These are phyloP conservation scores for Chrysanthemum lavandulifolium DNA, from an alignment of 129 eudicot species.

Conservation along the genomic window DNA sequence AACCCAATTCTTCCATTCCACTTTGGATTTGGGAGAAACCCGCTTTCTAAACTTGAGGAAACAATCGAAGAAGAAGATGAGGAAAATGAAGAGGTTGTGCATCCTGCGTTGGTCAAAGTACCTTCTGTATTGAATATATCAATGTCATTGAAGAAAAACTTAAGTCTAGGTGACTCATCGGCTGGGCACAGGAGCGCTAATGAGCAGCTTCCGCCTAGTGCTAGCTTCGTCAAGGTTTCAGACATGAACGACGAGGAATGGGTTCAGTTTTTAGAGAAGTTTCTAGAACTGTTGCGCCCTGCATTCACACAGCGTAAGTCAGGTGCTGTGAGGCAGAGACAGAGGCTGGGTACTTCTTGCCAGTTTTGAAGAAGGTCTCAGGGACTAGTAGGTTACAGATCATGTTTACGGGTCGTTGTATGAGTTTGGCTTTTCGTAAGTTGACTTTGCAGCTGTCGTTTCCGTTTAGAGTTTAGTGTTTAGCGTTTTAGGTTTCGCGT, in stretches of 20 bases:
- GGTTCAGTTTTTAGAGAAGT: slow-evolving; percentile 71
- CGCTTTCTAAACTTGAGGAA: slow-evolving; percentile 75
- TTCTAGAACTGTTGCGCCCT: slow-evolving; percentile 57
- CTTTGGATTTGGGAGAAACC: slow-evolving; percentile 50
- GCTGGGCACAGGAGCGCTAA: slow-evolving; percentile 83
- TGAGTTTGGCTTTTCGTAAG: slow-evolving; percentile 39
- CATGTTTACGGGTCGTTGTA: slow-evolving; percentile 21
- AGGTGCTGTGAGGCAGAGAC: slow-evolving; percentile 57
- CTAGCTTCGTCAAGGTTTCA: slow-evolving; percentile 65
- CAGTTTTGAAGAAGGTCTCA: slow-evolving; percentile 62
- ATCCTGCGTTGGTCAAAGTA: slow-evolving; percentile 22
- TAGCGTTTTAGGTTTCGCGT: slow-evolving; percentile 17
- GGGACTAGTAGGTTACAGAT: slow-evolving; percentile 13
- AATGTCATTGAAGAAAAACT: slow-evolving; percentile 47
- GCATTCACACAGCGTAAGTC: slow-evolving; percentile 65
- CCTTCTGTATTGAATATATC: slow-evolving; percentile 49
- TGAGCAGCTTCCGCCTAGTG: slow-evolving; percentile 83
- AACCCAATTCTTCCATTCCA: slow-evolving; percentile 30
- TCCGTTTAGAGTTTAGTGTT: slow-evolving; percentile 26
- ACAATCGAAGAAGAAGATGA: slow-evolving; percentile 48
- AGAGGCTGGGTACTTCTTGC: slow-evolving; percentile 97
- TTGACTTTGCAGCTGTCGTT: slow-evolving; percentile 26
- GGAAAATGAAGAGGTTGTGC: slow-evolving; percentile 10
- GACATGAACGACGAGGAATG: slow-evolving; percentile 92
- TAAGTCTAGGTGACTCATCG: slow-evolving; percentile 62